Percentiles rank a stretch among this genome's conserved stretches.
Evolutionary conservation across 1,284 basidiomycete genomes (phyloP).

Genomic region (Ustilago trichophora): DNA sequence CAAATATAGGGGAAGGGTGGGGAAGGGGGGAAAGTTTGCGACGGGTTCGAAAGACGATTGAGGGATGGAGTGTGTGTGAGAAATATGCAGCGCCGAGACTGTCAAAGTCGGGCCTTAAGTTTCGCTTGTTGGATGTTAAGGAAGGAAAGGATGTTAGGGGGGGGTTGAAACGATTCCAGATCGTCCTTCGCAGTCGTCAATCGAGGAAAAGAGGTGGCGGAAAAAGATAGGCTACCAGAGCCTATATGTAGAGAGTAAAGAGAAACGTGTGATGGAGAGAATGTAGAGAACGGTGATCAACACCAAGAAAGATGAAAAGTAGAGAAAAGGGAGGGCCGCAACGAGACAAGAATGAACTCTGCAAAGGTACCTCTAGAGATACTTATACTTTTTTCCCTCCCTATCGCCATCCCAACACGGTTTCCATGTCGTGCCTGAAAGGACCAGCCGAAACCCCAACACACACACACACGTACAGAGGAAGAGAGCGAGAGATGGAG

Average conservation of each 20-base stretch:
- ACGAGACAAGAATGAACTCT: not conserved
- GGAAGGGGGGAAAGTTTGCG: not conserved
- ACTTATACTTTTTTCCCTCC: constrained; percentile 37
- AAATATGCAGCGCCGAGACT: constrained; percentile 18
- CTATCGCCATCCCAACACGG: too few relatives aligned
- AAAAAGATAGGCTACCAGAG: constrained; percentile 33
- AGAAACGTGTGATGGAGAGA: not conserved
- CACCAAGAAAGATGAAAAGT: constrained; percentile 10
- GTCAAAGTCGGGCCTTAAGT: constrained; percentile 31
- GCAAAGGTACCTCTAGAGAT: not conserved
- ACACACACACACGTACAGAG: not conserved
- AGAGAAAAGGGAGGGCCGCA: constrained; percentile 12
- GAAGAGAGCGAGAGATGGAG: not conserved
- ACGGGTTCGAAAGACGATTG: not conserved
- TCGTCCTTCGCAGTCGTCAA: constrained; percentile 10
- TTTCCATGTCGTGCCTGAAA: not conserved
- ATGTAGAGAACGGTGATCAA: constrained; percentile 17
- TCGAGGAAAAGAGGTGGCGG: not conserved
- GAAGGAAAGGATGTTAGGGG: not conserved
- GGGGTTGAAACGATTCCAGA: constrained; percentile 9
- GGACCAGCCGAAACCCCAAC: not conserved
- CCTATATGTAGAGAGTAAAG: too few relatives aligned
- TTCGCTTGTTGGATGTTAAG: too few relatives aligned
- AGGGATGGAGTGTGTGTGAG: not conserved
- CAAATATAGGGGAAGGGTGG: not conserved